phyloP scores from a whole-genome alignment of 306 rosid genomes.

The Dalbergia cultrata region DNA sequence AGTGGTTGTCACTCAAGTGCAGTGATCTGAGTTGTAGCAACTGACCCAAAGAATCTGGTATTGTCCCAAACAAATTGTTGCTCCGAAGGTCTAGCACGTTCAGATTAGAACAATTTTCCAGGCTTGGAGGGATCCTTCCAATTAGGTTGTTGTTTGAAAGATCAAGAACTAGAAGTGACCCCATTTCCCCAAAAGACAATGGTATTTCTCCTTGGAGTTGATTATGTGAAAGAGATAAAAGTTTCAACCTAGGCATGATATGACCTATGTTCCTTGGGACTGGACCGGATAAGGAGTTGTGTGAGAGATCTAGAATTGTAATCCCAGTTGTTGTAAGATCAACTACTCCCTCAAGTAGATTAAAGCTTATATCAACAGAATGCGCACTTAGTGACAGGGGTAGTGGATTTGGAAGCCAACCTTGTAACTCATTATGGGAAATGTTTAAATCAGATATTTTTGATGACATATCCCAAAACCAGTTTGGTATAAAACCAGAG shows the following conservation, averaged over 20 bases:
- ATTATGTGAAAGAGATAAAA: conserved; percentile 54
- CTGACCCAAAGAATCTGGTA: conserved; percentile 53
- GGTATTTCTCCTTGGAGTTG: conserved; percentile 55
- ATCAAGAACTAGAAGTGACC: conserved; percentile 33
- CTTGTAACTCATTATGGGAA: too few species aligned
- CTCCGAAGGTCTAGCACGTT: conserved; percentile 49
- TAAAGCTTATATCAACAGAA: too few species aligned
- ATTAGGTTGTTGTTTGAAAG: conserved; percentile 53
- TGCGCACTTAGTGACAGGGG: too few species aligned
- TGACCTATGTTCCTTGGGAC: conserved; percentile 39
- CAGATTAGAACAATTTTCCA: conserved; percentile 48
- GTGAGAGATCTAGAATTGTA: too few species aligned
- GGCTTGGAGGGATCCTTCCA: conserved; percentile 50
- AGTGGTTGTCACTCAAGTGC: conserved; percentile 48
- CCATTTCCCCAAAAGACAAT: conserved; percentile 39
- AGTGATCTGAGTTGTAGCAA: conserved; percentile 41
- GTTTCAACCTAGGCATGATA: background rate
- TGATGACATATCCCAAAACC: too few species aligned
- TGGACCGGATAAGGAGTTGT: too few species aligned
- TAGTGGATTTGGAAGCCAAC: too few species aligned
- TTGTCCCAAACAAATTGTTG: conserved; percentile 46
- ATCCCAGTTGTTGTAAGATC: too few species aligned
- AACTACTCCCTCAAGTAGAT: too few species aligned
- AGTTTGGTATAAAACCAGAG: too few species aligned
- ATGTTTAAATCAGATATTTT: too few species aligned